A percentile compares a stretch with the other conserved stretches of the same genome.
Evolutionary conservation across 345 rosid genomes (phyloP).

Genomic region (Abelmoschus esculentus): DNA sequence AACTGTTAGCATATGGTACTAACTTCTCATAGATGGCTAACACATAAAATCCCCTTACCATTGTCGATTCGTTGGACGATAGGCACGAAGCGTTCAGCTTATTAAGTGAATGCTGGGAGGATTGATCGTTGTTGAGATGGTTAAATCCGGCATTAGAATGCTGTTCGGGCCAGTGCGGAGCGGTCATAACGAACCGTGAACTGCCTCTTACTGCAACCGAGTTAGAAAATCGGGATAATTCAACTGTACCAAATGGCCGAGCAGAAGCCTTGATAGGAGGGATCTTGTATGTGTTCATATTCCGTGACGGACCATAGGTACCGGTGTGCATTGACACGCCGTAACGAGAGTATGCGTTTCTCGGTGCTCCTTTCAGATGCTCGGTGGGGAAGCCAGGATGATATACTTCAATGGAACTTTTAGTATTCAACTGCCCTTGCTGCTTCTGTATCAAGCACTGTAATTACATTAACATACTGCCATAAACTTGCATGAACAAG

Average conservation of each 20-base stretch:
- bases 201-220: conserved; percentile 73
- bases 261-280: conserved; percentile 19
- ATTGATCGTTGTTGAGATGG: conserved; percentile 25
- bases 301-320: not conserved
- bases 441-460: conserved; percentile 33
- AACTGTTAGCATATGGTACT: too few relatives aligned
- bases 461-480: not conserved
- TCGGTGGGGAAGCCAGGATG: conserved; percentile 41
- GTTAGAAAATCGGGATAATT: conserved; percentile 60
- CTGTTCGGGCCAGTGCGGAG: conserved; percentile 41
- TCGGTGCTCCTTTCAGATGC: conserved; percentile 28
- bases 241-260: conserved; percentile 25
- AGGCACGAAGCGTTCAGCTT: conserved; percentile 12
- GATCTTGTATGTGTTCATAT: conserved; percentile 19
- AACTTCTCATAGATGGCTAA: too few relatives aligned
- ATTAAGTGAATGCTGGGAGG: conserved; percentile 35
- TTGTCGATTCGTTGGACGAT: conserved; percentile 17
- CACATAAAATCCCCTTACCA: conserved; percentile 27
- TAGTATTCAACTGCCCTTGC: conserved; percentile 27
- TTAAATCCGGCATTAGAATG: conserved; percentile 13
- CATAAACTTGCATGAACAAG: not conserved
- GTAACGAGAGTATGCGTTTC: conserved; percentile 18
- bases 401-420: conserved; percentile 26
- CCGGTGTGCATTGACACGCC: conserved; percentile 24
- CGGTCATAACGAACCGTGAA: conserved; percentile 43